Conservation (phyloP, 495 filamentous ascomycete genomes). For the Penicillium daleae region DNA sequence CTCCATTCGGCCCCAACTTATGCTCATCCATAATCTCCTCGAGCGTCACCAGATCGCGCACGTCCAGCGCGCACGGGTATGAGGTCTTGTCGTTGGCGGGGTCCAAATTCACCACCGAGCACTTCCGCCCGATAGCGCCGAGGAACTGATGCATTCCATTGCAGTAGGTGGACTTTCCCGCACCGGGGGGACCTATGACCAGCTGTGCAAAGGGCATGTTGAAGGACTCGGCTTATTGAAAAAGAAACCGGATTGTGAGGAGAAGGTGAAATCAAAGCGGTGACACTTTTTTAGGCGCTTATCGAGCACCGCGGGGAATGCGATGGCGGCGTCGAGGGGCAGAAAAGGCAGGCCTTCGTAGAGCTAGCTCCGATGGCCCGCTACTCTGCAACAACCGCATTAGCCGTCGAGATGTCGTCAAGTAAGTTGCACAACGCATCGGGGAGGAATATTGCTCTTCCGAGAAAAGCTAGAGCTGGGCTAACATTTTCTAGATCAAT, state of each 20-base stretch:
- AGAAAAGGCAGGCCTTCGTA: conserved; percentile 41
- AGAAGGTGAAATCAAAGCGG: conserved; percentile 4
- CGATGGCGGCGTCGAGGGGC: conserved; percentile 34
- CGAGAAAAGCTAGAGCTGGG: not conserved
- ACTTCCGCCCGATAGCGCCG: conserved; percentile 89
- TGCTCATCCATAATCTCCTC: conserved; percentile 97
- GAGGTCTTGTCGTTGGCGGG: conserved; percentile 82
- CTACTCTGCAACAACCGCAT: conserved; percentile 27
- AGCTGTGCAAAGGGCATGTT: conserved; percentile 72
- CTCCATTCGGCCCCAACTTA: conserved; percentile 88
- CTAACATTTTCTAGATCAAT: conserved; percentile 42
- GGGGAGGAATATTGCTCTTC: not conserved
- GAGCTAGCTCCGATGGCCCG: conserved; percentile 34
- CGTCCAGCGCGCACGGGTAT: conserved; percentile 81
- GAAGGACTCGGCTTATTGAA: not conserved
- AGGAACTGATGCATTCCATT: conserved; percentile 99
- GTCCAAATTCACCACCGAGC: conserved; percentile 94
- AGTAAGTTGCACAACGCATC: conserved; percentile 32
- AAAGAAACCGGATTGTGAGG: not conserved
- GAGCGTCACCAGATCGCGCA: conserved; percentile 82
- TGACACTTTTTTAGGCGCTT: conserved; percentile 25
- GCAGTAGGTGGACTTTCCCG: conserved; percentile 96
- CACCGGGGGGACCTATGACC: conserved; percentile 88
- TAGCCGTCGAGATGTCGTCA: conserved; percentile 36
- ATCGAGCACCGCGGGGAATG: conserved; percentile 39